Evolutionary conservation across 371 early-diverging fungal genomes (phyloP).

Genomic region (Zychaea mexicana): DNA sequence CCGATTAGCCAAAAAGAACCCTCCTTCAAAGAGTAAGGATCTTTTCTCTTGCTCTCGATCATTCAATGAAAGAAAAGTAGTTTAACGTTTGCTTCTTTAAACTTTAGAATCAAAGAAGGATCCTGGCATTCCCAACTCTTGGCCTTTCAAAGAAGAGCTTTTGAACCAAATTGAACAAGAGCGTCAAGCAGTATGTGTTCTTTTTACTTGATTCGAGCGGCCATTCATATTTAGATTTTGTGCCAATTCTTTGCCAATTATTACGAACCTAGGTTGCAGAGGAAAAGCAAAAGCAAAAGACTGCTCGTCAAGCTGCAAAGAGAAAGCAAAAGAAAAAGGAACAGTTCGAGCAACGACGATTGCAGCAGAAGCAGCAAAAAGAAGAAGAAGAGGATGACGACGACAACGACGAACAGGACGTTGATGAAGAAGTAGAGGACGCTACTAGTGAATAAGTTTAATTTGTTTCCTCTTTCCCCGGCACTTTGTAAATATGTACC

Average conservation of each 20-base stretch:
- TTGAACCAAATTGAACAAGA: slow-evolving; percentile 54
- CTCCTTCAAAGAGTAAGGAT: slow-evolving; percentile 50
- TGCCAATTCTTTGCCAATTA: background rate
- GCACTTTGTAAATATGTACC: no score
- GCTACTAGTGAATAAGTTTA: background rate
- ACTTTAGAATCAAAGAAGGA: slow-evolving; percentile 34
- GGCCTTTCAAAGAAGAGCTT: slow-evolving; percentile 56
- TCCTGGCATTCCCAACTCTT: slow-evolving; percentile 56
- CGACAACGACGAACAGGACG: background rate
- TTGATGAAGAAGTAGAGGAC: background rate
- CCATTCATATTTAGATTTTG: no score
- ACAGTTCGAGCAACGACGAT: slow-evolving; percentile 12
- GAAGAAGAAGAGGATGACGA: background rate
- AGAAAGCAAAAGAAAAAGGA: slow-evolving; percentile 10
- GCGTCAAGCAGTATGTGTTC: slow-evolving; percentile 28
- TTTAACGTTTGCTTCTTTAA: background rate
- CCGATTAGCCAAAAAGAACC: slow-evolving; percentile 72
- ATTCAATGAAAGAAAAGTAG: background rate
- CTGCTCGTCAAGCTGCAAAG: slow-evolving; percentile 21
- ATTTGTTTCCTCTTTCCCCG: no score
- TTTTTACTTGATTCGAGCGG: no score
- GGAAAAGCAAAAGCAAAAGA: slow-evolving; percentile 25
- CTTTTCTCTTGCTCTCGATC: background rate
- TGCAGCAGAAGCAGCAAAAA: slow-evolving; percentile 4
- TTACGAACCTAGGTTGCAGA: slow-evolving; percentile 21